Conservation (phyloP, 495 filamentous ascomycete species). For the Eremomyces bilateralis region DNA sequence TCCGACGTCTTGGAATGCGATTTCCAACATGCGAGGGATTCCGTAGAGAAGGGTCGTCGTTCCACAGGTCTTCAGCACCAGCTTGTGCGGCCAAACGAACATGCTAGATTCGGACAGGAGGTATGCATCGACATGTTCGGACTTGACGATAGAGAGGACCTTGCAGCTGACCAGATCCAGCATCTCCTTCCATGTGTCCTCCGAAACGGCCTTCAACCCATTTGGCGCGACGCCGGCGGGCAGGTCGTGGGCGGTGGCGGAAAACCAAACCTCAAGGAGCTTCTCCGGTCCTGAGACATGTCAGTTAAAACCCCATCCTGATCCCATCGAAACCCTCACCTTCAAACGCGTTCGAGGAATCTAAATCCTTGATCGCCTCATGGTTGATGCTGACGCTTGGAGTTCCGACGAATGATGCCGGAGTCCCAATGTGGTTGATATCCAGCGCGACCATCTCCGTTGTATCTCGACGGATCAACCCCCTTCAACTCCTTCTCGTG, state of each 20-base stretch:
- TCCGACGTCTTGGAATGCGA: constrained; percentile 68
- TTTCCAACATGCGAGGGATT: constrained; percentile 70
- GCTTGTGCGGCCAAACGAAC: constrained; percentile 98
- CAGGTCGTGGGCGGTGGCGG: constrained; percentile 51
- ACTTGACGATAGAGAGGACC: constrained; percentile 81
- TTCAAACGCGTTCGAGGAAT: constrained; percentile 94
- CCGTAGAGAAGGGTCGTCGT: constrained; percentile 87
- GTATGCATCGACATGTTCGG: constrained; percentile 93
- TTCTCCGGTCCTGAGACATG: constrained; percentile 66
- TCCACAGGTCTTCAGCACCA: constrained; percentile 96
- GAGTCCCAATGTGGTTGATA: constrained; percentile 61
- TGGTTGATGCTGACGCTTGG: constrained; percentile 91
- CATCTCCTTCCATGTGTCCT: constrained; percentile 87
- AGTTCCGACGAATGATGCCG: constrained; percentile 51
- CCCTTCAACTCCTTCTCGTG: too few relatives aligned
- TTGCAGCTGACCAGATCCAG: constrained; percentile 96
- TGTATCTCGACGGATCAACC: constrained; percentile 13
- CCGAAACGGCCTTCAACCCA: constrained; percentile 70
- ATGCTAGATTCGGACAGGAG: constrained; percentile 97
- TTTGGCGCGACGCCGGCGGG: constrained; percentile 44
- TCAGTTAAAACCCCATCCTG: constrained; percentile 3
- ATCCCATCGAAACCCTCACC: constrained; percentile 25
- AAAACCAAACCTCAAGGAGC: constrained; percentile 96
- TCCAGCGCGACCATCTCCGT: constrained; percentile 62
- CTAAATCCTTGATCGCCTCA: constrained; percentile 80